Evolutionary conservation across 169 alveolate genomes (phyloP).

Genomic region (Eimeria mitis): DNA sequence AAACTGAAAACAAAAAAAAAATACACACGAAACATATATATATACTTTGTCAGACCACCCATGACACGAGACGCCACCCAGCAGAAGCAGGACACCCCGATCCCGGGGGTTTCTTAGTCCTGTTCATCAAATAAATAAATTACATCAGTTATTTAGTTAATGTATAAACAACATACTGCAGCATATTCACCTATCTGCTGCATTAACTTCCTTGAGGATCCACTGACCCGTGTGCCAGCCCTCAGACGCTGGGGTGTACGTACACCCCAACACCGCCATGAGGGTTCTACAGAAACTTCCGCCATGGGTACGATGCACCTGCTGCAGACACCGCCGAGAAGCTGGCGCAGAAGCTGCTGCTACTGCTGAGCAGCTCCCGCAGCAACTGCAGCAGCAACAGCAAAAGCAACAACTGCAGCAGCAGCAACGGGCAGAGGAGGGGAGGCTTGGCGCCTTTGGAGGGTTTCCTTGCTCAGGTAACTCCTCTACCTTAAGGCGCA

Average conservation of each 20-base stretch:
- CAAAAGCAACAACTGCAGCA: neutral
- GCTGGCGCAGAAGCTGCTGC: neutral
- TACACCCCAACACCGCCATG: neutral
- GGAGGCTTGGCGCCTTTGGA: neutral
- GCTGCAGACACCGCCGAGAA: slow-evolving; percentile 5
- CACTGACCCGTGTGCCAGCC: neutral
- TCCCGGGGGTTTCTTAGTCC: neutral
- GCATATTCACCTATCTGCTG: neutral
- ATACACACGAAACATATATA: no score
- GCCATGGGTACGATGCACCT: slow-evolving; percentile 24
- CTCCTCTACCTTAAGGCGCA: neutral
- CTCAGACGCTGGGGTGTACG: neutral
- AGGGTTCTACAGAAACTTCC: slow-evolving; percentile 37
- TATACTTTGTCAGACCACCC: neutral
- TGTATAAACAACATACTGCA: neutral
- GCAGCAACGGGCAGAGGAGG: neutral
- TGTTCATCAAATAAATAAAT: neutral
- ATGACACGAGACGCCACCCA: neutral
- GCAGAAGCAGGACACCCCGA: neutral
- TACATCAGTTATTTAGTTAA: no score
- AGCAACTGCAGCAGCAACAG: no score
- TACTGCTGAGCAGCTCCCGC: neutral
- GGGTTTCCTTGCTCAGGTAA: neutral
- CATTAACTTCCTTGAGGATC: neutral
- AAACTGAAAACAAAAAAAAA: neutral